Base-by-base conservation (phyloP, 345 rosid genomes). In the Eutrema heterophyllum region DNA sequence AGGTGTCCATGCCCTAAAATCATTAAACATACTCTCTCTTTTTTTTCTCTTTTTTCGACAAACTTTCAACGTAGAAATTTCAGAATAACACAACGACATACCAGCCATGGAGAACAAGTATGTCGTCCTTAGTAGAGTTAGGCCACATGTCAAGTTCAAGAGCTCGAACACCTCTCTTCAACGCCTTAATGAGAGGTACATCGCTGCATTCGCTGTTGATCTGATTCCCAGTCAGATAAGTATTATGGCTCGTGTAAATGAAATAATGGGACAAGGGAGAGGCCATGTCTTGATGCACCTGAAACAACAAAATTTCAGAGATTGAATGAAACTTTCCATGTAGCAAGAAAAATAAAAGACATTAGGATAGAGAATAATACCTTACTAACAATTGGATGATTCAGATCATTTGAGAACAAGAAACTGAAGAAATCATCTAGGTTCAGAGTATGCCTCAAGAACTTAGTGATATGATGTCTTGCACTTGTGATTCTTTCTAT, bases 131-230 rank as follows among this genome's bases (percentile, higher is more conserved):
- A 0, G 81, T 67, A 18, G 91, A 84, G 83, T 96, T 92, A 3
- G 99, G 99, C 99, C 99, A 95, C 56, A 96, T 59, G 78, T 96
- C 99, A 83, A 96, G 91, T 77, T 96, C 97, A 43, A 96, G 88
- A 30, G 88, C 99, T 79, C 99, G 60, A 16, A 90, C 94, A 9
- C 96, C 99, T 82, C 76, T 82, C 63, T 79, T 71, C 70, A 96
- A 56, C 1, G 97, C 94, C 71, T 86, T 84, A 43, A 92, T 86
- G 81, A 92, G 92, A 2, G 99, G 99, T 21, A 86, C 89, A 45
- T 89, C 96, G 36, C 97, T 96, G 82, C 98, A 90, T 50, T 96
- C 96, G 11, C 99, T 92, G 81, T 88, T 92, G 38, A 96, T 92
- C 59, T 96, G 98, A 74, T 96, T 96, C 57, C 99, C 98, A 1